Base-by-base conservation (phyloP, 2,329 filamentous ascomycete genomes). In the Trichoderma sp. region DNA sequence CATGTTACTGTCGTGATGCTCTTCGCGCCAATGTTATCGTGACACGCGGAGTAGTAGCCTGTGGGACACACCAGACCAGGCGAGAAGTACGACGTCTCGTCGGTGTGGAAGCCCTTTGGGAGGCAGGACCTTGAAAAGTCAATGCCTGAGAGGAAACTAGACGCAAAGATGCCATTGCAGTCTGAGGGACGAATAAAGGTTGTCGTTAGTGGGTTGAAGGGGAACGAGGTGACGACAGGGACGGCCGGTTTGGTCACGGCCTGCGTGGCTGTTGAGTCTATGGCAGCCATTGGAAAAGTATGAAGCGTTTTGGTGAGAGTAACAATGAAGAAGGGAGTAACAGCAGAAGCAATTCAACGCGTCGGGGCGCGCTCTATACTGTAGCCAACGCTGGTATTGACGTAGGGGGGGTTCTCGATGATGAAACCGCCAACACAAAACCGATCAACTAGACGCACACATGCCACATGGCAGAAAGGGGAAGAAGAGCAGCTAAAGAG, bases 1-100 rank as follows among this genome's bases (percentile, higher is more conserved):
- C 78, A 80, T 3, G 77, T 79, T 15, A 80, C 71, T 1, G 78
- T 79, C 19, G 76, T 77, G 27, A 73, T 72, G 22, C 72, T 73
- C 45, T 65, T 63, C 15, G 73, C 72, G 13, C 73, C 73, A 2
- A 64, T 70, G 32, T 71, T 74, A 27, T 73, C 71, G 17, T 73
- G 74, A 69, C 77, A 78, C 9, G 70, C 71, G n/a, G 72, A 74
- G n/a, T 71, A 69, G 61, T 77, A 77, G 32, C 76, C 76, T 10
- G 71, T 72, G 35, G 73, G 75, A 59, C 78, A 80, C 8, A 71
- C 74, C 8, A 71, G 72, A n/a, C 74, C 76, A 17, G 73, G 71
- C 1, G 76, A 77, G 70, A 77, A 80, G 71, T 73, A 77, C 8
- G 73, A 71, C 1, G 72, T 71, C 2, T 73, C 67, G 15, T 70